Conservation (phyloP, 2,329 filamentous ascomycete species). For the Penicillium carneum region DNA sequence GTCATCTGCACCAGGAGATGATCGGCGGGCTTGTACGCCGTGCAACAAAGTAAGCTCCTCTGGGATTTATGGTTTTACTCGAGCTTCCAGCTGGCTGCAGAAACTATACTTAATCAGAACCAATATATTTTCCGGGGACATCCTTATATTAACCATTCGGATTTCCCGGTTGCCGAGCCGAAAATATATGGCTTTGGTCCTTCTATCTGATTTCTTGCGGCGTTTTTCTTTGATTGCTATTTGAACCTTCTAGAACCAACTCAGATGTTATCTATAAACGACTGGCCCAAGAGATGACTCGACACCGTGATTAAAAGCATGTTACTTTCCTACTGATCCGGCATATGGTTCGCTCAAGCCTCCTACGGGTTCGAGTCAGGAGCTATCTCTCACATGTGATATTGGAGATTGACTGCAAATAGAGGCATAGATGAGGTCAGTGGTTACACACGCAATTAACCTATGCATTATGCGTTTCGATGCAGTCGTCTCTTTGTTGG, state of each 20-base stretch:
- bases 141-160: neutral
- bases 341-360: slow-evolving; percentile 1
- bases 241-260: neutral
- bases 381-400: slow-evolving; percentile 15
- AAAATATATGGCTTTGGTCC: neutral
- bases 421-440: neutral
- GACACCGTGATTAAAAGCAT: neutral
- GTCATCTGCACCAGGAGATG: slow-evolving; percentile 33
- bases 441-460: slow-evolving; percentile 10
- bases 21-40: slow-evolving; percentile 25
- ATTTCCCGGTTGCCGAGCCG: neutral
- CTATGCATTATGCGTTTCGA: slow-evolving; percentile 7
- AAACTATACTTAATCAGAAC: neutral
- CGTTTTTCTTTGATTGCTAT: neutral
- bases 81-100: slow-evolving; percentile 16
- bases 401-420: neutral
- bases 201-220: too few species aligned
- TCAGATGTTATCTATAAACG: neutral
- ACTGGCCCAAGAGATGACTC: neutral
- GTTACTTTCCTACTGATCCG: neutral
- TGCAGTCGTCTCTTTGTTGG: slow-evolving; percentile 1
- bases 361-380: neutral
- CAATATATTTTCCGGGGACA: neutral
- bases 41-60: slow-evolving; percentile 19
- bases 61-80: neutral